Evolutionary conservation across 2,329 filamentous ascomycete genomes (phyloP), one percentile per base, ranked within the genome.

Genomic region (Xylaria sp.): DNA sequence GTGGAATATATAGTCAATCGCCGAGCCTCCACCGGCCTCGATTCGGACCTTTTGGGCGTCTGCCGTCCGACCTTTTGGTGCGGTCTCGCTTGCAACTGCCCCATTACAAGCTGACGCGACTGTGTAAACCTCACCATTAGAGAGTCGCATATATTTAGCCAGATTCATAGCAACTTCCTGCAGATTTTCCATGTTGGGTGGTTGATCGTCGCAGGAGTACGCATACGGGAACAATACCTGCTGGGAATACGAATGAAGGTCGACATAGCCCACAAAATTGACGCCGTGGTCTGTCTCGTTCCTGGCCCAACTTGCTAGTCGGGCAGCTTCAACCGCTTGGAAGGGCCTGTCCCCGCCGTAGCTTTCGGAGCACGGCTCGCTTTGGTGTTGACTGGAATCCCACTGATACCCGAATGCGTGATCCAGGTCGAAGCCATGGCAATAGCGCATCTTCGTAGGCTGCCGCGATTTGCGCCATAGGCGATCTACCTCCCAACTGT

Each of bases 391-490:
- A 13, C 83, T 79, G 38, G 82, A 84, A 63, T 93, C 87, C 92
- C 93, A 97, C 64, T 89, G 84, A 71, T 88, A 96, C 2, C 87
- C 84, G 74, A 93, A 97, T 13, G 88, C 84, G 59, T 91, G 90
- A 67, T 97, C 93, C 16, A 99, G 81, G 69, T 99, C 94, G 45
- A 96, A 79, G 7, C 94, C 94, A 6, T 82, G 86, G 70, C 94
- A 99, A 73, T 93, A 93, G 16, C 86, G 83, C 54, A 95, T 80
- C 54, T 81, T 86, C 0, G 92, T 97, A 46, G 86, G 82, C 69
- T 97, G 93, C 44, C 91, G 81, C 53, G 94, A 96, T 75, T 97
- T 99, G 66, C 93, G 89, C 93, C 93, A 99, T 0, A 99, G 78
- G 7, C 94, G 87, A 71, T 99, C 93, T 1, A 85, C 85, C 55